Conservation (phyloP, 768 basidiomycete genomes). For the Boletus barrowsii region DNA sequence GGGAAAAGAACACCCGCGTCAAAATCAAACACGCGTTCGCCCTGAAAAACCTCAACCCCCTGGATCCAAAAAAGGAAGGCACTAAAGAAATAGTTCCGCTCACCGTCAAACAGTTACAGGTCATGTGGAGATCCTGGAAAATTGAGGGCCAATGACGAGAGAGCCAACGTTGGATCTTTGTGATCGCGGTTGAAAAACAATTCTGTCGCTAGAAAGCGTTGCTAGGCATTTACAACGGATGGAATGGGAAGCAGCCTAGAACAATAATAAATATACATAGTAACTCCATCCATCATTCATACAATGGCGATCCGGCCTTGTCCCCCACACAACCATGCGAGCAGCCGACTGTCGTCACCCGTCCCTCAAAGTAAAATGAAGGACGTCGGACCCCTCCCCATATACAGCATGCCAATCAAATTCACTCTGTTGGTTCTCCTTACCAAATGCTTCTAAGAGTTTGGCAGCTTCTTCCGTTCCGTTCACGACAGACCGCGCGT, state of each 20-base stretch:
- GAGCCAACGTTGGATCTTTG: background rate
- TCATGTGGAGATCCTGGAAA: constrained; percentile 2
- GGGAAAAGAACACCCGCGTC: constrained; percentile 19
- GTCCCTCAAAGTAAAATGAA: constrained; percentile 45
- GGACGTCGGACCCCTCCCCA: constrained; percentile 66
- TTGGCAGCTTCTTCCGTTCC: constrained; percentile 46
- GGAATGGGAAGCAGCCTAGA: background rate
- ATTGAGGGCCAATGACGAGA: constrained; percentile 8
- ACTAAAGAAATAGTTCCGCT: constrained; percentile 21
- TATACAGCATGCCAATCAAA: constrained; percentile 71
- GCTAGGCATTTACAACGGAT: constrained; percentile 22
- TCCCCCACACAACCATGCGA: constrained; percentile 4
- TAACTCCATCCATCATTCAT: constrained; percentile 24
- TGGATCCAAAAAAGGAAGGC: constrained; percentile 29
- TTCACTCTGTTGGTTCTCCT: constrained; percentile 65
- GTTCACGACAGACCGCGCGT: constrained; percentile 52
- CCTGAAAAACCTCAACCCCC: constrained; percentile 35
- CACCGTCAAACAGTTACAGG: constrained; percentile 25
- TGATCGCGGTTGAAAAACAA: background rate
- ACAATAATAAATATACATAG: constrained; percentile 15
- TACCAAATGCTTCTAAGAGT: constrained; percentile 64
- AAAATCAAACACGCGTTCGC: constrained; percentile 28
- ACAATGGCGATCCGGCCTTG: constrained; percentile 17
- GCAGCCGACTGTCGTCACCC: constrained; percentile 14
- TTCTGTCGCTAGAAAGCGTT: constrained; percentile 13